Evolutionary conservation across 768 basidiomycete species (phyloP).

Genomic region (Hysterangium stoloniferum): DNA sequence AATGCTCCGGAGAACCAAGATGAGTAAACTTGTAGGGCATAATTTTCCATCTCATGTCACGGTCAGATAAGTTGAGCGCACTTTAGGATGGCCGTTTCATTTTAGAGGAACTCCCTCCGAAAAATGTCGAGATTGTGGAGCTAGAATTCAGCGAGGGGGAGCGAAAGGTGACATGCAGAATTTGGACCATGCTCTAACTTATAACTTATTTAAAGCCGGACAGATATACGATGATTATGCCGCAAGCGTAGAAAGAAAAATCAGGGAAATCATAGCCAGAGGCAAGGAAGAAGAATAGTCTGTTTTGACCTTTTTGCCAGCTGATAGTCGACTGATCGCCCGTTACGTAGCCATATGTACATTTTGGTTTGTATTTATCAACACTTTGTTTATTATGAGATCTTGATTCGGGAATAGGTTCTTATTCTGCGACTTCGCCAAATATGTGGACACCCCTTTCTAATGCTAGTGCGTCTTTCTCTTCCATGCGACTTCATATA

Average conservation of each 20-base stretch:
- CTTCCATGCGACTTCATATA: not conserved
- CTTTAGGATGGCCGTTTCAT: constrained; percentile 57
- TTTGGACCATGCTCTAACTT: not conserved
- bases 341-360: constrained; percentile 33
- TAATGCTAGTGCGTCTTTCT: constrained; percentile 46
- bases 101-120: constrained; percentile 47
- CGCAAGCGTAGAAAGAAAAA: not conserved
- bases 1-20: constrained; percentile 65
- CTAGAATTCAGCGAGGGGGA: constrained; percentile 62
- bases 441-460: constrained; percentile 63
- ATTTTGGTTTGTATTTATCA: constrained; percentile 30
- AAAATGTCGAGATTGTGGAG: constrained; percentile 49
- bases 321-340: not conserved
- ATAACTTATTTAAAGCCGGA: not conserved
- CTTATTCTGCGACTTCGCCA: constrained; percentile 73
- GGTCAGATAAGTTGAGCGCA: not conserved
- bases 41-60: not conserved
- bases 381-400: constrained; percentile 8
- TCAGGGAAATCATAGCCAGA: constrained; percentile 1
- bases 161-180: constrained; percentile 48
- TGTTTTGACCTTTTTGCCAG: constrained; percentile 11
- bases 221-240: constrained; percentile 11
- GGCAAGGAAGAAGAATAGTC: constrained; percentile 44
- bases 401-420: constrained; percentile 31
- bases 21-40: constrained; percentile 33